Conservation (phyloP, 2,329 filamentous ascomycete species). For the Fusarium heterosporum region DNA sequence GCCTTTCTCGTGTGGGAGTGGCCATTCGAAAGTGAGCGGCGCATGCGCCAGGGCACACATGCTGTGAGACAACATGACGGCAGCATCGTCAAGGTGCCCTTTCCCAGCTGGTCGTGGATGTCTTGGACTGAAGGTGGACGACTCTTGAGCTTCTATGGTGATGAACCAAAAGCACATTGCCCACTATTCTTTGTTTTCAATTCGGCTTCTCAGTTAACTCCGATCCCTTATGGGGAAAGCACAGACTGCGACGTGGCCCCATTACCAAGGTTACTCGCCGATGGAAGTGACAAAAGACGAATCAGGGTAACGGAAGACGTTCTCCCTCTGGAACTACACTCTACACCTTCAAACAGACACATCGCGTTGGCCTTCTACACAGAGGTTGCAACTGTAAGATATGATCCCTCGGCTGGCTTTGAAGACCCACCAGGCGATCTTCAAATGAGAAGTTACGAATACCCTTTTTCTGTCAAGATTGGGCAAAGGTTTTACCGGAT, state of each 20-base stretch:
- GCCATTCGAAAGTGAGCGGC: accelerated
- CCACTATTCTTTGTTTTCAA: background rate
- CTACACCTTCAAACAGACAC: background rate
- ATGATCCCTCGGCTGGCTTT: background rate
- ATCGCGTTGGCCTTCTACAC: background rate
- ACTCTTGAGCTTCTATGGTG: background rate
- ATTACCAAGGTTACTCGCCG: too few relatives aligned
- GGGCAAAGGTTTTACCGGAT: background rate
- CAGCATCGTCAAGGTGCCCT: background rate
- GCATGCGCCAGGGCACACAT: background rate
- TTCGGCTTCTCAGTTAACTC: background rate
- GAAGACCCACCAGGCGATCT: background rate
- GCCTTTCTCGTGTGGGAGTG: background rate
- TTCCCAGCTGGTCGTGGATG: slow-evolving; percentile 1
- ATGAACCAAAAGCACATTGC: background rate
- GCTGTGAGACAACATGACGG: background rate
- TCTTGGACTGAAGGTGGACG: background rate
- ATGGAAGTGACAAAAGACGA: background rate
- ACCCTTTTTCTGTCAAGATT: background rate
- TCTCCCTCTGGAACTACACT: background rate
- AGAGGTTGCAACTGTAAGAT: background rate
- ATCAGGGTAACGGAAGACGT: too few relatives aligned
- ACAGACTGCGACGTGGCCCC: too few relatives aligned
- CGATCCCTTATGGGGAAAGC: too few relatives aligned
- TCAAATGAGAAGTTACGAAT: background rate